A percentile compares a stretch with the other conserved stretches of the same genome.
These are phyloP conservation scores for Lasiosphaeria ovina DNA, from an alignment of 495 filamentous ascomycete species.

Conservation along the genomic window DNA sequence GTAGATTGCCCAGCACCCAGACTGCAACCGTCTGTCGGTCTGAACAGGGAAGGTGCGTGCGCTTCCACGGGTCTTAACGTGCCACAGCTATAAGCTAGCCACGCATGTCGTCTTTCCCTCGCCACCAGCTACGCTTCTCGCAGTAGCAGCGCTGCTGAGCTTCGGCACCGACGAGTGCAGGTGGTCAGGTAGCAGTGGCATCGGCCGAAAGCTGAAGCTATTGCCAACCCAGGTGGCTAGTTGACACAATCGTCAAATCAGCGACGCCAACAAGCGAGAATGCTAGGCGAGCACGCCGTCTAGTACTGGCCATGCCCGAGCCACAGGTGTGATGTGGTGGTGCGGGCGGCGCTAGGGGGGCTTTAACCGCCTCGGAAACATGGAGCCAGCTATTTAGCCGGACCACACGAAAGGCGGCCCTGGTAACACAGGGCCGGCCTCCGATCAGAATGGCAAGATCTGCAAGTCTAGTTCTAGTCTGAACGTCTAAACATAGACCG, in stretches of 20 bases:
- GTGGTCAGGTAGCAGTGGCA: not conserved
- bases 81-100: not conserved
- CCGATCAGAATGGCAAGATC: no score
- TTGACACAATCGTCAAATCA: not conserved
- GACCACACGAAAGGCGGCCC: no score
- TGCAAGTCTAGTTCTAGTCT: no score
- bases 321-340: not conserved
- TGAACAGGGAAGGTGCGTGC: constrained; percentile 6
- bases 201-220: not conserved
- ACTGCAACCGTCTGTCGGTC: constrained; percentile 11
- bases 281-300: not conserved
- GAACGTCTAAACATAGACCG: no score
- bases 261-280: not conserved
- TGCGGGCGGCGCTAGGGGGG: no score
- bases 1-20: constrained; percentile 6
- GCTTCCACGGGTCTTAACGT: not conserved
- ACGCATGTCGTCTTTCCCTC: not conserved
- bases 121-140: not conserved
- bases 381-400: no score
- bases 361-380: no score
- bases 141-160: not conserved
- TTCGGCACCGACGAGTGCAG: constrained; percentile 1
- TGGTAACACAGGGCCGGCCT: no score
- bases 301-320: not conserved
- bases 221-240: not conserved